phyloP scores from a whole-genome alignment of 176 grass and related monocot genomes.

The Oryza nivara region DNA sequence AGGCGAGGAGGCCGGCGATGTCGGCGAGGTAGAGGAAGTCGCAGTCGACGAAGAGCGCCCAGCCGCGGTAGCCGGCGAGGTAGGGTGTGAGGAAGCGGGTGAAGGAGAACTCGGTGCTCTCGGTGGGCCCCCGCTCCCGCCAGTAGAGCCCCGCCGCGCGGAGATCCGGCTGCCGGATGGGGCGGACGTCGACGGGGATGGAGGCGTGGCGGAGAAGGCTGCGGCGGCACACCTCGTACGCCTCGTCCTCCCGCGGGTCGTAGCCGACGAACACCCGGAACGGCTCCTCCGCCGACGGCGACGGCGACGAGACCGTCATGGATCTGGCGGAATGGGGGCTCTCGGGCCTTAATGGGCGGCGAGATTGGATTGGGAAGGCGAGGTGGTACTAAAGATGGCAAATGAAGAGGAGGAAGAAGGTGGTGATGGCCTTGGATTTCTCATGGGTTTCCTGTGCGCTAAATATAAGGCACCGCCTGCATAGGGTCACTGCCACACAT shows the following conservation, averaged over 20 bases:
- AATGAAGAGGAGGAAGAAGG: not conserved
- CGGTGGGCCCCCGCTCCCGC: conserved; percentile 64
- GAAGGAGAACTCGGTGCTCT: conserved; percentile 98
- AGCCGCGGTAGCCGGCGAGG: conserved; percentile 69
- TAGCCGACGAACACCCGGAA: conserved; percentile 85
- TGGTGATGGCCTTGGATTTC: not conserved
- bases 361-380: not conserved
- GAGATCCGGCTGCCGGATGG: conserved; percentile 68
- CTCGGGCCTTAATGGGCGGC: conserved; percentile 12
- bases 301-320: conserved; percentile 40
- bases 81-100: conserved; percentile 86
- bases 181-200: conserved; percentile 62
- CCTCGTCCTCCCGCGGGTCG: conserved; percentile 80
- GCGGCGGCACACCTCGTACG: conserved; percentile 85
- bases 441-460: not conserved
- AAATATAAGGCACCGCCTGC: not conserved
- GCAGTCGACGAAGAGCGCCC: conserved; percentile 92
- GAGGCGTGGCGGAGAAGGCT: conserved; percentile 72
- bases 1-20: conserved; percentile 53
- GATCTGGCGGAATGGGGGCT: not conserved
- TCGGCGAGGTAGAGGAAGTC: conserved; percentile 94
- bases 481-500: not conserved
- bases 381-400: conserved; percentile 45
- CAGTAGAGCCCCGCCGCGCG: conserved; percentile 65
- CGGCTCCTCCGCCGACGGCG: conserved; percentile 33